Evolutionary conservation across 108 stramenopile genomes (phyloP), one percentile per base, ranked within the genome.

Genomic region (Nannochloropsis granulata): DNA sequence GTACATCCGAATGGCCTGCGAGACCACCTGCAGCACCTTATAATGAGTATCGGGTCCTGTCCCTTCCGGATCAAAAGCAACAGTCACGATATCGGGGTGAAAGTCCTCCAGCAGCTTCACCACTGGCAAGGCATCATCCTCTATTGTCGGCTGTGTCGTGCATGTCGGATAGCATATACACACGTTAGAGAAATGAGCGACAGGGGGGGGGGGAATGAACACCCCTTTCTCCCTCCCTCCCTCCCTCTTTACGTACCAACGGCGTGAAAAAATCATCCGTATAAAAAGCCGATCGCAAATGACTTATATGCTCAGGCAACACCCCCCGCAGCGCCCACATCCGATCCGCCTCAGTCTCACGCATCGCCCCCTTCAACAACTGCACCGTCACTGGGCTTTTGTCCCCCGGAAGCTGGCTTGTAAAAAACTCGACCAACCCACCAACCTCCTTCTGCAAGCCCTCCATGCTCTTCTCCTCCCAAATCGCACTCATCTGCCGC

Each of bases 21-120:
- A 81, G 7, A 85, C 85, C 14, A 85, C 85, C 34, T 79, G 71
- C 16, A 85, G 13, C 16, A 85, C 85, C 24, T 85, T 85, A 34
- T 85, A 85, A 56, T 85, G 85, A 13, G 85, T 85, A 82, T 85
- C 85, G 3, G 85, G 85, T 12, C 85, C 85, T 13, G 85, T 85
- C 14, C 85, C 85, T 82, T 85, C 85, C 16, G 85, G 85, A 34
- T 85, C 85, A 23, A 85, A 83, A 25, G 85, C 85, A 21, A 85
- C 85, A 21, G 85, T 85, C 23, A 85, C 26, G 43, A 85, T 12
- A 19, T 85, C 82, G 1, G 85, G 85, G 16, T 85, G 81, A 11
- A 25, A 26, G n/a, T 80, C 85, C n/a, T 81, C 24, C 45, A 85
- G 23, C 25, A 85, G n/a, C 25, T 82, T 85, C 25, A 81, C 85